Conservation (phyloP, 1,284 basidiomycete genomes). For the Rhodofomes roseus region DNA sequence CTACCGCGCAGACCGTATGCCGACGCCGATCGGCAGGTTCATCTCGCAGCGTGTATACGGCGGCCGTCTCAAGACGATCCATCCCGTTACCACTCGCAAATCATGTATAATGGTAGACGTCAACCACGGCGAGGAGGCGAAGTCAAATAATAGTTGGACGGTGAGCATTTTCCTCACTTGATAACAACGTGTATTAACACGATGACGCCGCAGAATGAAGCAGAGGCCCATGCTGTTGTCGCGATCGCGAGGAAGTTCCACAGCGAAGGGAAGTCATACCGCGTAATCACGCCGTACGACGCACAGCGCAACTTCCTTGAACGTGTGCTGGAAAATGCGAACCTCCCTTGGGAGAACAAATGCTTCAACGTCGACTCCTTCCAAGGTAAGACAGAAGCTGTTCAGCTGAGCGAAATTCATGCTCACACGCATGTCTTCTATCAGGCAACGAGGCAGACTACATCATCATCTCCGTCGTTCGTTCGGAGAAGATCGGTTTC, state of each 20-base stretch:
- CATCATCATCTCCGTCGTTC: slow-evolving; percentile 61
- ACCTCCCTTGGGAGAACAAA: slow-evolving; percentile 52
- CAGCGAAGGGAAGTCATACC: slow-evolving; percentile 39
- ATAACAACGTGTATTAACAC: background rate
- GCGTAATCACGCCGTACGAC: slow-evolving; percentile 72
- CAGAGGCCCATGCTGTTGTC: slow-evolving; percentile 24
- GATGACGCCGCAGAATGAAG: slow-evolving; percentile 3
- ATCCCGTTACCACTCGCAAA: slow-evolving; percentile 22
- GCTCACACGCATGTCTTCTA: slow-evolving; percentile 1
- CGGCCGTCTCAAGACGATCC: slow-evolving; percentile 32
- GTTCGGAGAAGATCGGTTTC: slow-evolving; percentile 56
- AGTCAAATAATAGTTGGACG: slow-evolving; percentile 37
- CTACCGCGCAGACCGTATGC: slow-evolving; percentile 51
- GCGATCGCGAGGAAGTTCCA: slow-evolving; percentile 33
- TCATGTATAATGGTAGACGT: slow-evolving; percentile 40
- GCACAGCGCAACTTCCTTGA: slow-evolving; percentile 55
- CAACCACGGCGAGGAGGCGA: slow-evolving; percentile 33
- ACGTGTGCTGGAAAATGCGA: slow-evolving; percentile 37
- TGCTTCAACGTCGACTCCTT: slow-evolving; percentile 69
- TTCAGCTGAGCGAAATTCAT: background rate
- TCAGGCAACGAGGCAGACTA: slow-evolving; percentile 38
- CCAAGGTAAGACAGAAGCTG: slow-evolving; percentile 38
- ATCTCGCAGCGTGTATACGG: slow-evolving; percentile 43
- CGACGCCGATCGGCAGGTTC: slow-evolving; percentile 41
- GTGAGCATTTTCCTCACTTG: slow-evolving; percentile 24